Evolutionary conservation across 208 protist species (phyloP), one percentile per base, ranked within the genome.

Genomic region (Zelonia costaricensis): DNA sequence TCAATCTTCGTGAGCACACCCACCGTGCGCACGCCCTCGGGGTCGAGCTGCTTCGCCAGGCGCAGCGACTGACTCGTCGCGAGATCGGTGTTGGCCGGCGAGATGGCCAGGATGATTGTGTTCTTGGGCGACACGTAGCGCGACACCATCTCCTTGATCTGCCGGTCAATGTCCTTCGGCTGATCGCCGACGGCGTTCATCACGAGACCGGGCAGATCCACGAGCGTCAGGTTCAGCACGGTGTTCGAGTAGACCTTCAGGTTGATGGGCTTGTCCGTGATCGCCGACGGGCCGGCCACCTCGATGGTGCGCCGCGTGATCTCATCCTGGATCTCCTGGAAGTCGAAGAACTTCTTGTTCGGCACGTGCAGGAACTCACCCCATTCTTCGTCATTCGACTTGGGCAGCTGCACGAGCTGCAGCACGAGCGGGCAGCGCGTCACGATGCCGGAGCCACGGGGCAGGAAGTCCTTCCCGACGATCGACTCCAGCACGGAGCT

Each of bases 121-220:
- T 99, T 99, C 43, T 92, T 88, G 20, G 94, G 95, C 4, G 59
- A 31, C 40, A 99, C 98, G 71, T 98, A 99, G 45, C 94, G 56
- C 6, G 98, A 76, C 6, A 99, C 94, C 97, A 99, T 99, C 13
- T 94, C 82, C 60, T 96, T 91, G 55, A 99, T 99, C 49, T 98
- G 88, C 35, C 90, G 62, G 55, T 98, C 97, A 70, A 99, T 99
- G 71, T 99, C 96, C 54, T 92, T 84, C 8, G 97, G 97, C 86
- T 99, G 98, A 61, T 99, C 98, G 8, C 96, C 98, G 25, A 99
- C 93, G 15, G 98, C 85, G 42, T 98, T 98, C 86, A 99, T 99
- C 8, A 99, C 99, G 10, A 99, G 83, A 59, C 99, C 99, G 16
- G 99, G 99, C 23, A 99, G 81, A 92, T 99, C 99, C 7, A 99